phyloP scores from a whole-genome alignment of 2,329 filamentous ascomycete species.

The Fusarium sp. region DNA sequence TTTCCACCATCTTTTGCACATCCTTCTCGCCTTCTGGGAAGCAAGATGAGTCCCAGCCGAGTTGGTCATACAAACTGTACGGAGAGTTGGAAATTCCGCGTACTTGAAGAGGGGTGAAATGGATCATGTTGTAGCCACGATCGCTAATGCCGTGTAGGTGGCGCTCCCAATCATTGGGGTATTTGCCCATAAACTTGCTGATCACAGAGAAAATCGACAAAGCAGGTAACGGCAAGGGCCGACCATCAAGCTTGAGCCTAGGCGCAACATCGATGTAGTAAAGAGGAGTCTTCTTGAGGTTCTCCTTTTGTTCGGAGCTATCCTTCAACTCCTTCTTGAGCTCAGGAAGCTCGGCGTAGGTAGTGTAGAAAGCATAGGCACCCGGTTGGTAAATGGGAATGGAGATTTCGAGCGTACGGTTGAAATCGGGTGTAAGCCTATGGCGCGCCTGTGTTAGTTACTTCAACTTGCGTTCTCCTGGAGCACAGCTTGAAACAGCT shows the following conservation, averaged over 20 bases:
- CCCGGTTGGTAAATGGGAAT: conserved; percentile 86
- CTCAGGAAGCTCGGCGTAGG: conserved; percentile 87
- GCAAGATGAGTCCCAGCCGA: conserved; percentile 82
- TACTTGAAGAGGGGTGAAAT: conserved; percentile 94
- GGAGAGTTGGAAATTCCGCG: conserved; percentile 94
- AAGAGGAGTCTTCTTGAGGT: conserved; percentile 75
- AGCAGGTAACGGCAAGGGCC: conserved; percentile 83
- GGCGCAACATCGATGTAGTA: conserved; percentile 98
- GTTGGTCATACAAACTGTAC: conserved; percentile 95
- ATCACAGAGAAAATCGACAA: conserved; percentile 93
- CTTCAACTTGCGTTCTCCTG: neutral
- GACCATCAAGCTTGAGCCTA: conserved; percentile 77
- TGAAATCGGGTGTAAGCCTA: conserved; percentile 92
- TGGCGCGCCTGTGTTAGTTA: conserved; percentile 28
- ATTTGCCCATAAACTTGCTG: conserved; percentile 98
- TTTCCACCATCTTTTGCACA: conserved; percentile 79
- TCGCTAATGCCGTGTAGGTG: conserved; percentile 90
- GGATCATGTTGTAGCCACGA: conserved; percentile 98
- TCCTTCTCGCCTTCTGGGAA: conserved; percentile 91
- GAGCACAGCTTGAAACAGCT: neutral
- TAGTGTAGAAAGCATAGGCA: conserved; percentile 94
- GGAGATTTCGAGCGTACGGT: conserved; percentile 89
- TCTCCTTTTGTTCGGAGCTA: conserved; percentile 52
- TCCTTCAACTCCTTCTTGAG: conserved; percentile 55
- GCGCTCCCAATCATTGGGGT: conserved; percentile 88